A percentile compares a stretch with the other conserved stretches of the same genome.
Evolutionary conservation across 305 asterid species (phyloP).

Genomic region (Fraxinus xanthoxyloides): DNA sequence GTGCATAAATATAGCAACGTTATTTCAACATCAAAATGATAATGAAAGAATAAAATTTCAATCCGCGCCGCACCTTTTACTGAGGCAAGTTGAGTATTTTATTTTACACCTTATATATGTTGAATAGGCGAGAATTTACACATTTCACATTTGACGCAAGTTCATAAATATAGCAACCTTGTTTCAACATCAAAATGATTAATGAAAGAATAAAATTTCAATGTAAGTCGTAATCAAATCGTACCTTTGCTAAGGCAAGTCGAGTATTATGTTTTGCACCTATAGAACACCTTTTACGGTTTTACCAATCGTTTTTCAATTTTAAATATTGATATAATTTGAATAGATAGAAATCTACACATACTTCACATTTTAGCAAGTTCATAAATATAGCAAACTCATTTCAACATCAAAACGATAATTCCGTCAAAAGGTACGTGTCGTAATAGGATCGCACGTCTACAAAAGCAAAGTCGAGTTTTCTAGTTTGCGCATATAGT

Average conservation of each 20-base stretch:
- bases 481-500: neutral
- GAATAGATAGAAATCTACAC: neutral
- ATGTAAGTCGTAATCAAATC: neutral
- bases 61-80: neutral
- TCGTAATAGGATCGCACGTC: neutral
- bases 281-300: neutral
- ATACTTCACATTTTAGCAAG: neutral
- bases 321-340: neutral
- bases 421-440: conserved; percentile 1
- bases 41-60: neutral
- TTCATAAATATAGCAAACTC: neutral
- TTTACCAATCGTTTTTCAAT: neutral
- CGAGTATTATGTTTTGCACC: neutral
- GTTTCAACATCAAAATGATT: neutral
- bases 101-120: neutral
- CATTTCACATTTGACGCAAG: neutral
- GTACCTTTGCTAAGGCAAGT: neutral
- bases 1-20: neutral
- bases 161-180: neutral
- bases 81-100: neutral
- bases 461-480: neutral
- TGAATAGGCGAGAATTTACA: neutral
- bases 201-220: neutral
- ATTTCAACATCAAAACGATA: neutral
- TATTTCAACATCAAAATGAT: neutral